Evolutionary conservation across 2,329 filamentous ascomycete genomes (phyloP), one percentile per base, ranked within the genome.

Genomic region (Curvularia hawaiiensis): DNA sequence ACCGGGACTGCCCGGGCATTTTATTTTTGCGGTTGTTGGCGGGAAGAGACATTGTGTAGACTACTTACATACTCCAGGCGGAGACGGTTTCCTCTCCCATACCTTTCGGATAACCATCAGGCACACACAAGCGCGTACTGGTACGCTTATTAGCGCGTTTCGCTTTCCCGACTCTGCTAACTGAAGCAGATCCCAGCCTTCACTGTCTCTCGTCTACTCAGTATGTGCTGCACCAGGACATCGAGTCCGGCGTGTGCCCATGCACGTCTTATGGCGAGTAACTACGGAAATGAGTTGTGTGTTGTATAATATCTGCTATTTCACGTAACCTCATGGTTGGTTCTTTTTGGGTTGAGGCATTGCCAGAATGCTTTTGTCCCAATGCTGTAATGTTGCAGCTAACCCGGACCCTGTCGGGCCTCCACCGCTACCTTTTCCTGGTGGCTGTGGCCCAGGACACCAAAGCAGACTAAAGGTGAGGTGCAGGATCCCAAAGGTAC

Each of bases 371-470:
- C 16, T 43, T 30, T 47, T 50, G 20, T 28, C 20, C 16, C 31
- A 11, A 49, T 26, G 24, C 33, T 20, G 33, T 38, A 28, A 31
- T 26, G 20, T 26, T 14, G 46, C 46, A 49, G 46, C 46, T 26
- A 52, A 48, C 41, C 40, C 26, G 28, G 20, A 41, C 50, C 47
- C 38, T 38, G 47, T 44, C 56, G 16, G 24, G 43, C 8, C 22
- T 54, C 35, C 46, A 54, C 31, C 33, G 38, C 47, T 55, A 28
- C 33, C 50, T 30, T 41, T 43, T 30, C 39, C 26, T 53, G 52
- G 60, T 63, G 60, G 62, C 58, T 61, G 45, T 59, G 51, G 52
- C 40, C 54, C 43, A 51, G 53, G 54, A 53, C 49, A 60, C 47
- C 44, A 43, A 50, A 54, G 30, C 9, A 31, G 39, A 43, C 51